Evolutionary conservation across 768 basidiomycete genomes (phyloP), one percentile per base, ranked within the genome.

Genomic region (Tulasnella sp.): DNA sequence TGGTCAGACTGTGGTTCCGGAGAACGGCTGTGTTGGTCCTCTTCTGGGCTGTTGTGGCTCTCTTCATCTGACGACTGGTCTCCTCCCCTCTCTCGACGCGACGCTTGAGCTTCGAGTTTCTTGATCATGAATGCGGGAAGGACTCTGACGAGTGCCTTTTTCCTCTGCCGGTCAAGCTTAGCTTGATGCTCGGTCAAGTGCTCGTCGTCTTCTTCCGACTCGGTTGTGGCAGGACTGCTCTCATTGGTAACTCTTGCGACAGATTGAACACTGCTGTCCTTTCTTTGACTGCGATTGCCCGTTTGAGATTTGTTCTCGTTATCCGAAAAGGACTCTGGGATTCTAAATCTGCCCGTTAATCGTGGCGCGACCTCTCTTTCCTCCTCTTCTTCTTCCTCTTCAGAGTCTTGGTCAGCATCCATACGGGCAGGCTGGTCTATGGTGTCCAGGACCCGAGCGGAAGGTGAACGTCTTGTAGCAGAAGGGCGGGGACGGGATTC

Each of bases 41-140:
- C 58, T 34, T 64, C 77, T 71, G 78, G 77, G 34, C 37, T 29
- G 76, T 39, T 75, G 29, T 42, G 42, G 25, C 52, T 38, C 17
- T 77, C 71, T 38, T 40, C 72, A 37, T 72, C 67, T n/a, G 67
- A 58, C 31, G 69, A 29, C 74, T 70, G 19, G 3, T 38, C 36
- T 38, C 34, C 69, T 29, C n/a, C 39, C 0, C 1, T 39, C 19
- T 70, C 36, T 36, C 69, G 37, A 64, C 29, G 58, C 15, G 58
- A 69, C 78, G 72, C 68, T 75, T 58, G 3, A 75, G 80, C 54
- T 80, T 78, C 74, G 79, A 83, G 75, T 74, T 85, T 81, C 19
- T 85, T 80, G 67, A 88, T 81, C 86, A 90, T 87, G 70, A 85
- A 85, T 14, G 84, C 84, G 4, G 90, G 90, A 83, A 89, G 83